Evolutionary conservation across 306 rosid genomes (phyloP).

Genomic region (Quercus engelmannii): DNA sequence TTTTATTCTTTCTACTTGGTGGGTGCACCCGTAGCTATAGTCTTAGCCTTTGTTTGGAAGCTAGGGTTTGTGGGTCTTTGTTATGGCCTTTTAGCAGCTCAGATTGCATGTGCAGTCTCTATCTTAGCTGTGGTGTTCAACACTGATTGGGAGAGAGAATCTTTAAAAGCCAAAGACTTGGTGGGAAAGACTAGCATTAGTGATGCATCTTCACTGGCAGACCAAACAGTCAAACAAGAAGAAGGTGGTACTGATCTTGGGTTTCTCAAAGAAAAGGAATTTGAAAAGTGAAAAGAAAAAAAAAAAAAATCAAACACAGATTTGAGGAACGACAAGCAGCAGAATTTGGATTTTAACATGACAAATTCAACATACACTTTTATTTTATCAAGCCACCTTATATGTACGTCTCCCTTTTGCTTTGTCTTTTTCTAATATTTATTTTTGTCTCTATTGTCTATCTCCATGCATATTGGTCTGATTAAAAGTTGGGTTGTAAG

Average conservation of each 20-base stretch:
- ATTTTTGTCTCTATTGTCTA: not conserved
- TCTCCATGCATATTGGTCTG: not conserved
- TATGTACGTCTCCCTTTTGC: not conserved
- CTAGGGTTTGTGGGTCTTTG: slow-evolving; percentile 65
- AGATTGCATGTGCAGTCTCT: slow-evolving; percentile 52
- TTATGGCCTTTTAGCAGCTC: slow-evolving; percentile 65
- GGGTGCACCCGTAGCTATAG: slow-evolving; percentile 61
- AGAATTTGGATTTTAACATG: not conserved
- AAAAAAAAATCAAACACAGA: not conserved
- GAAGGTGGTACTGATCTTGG: slow-evolving; percentile 19
- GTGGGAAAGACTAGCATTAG: slow-evolving; percentile 33
- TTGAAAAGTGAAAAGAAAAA: not conserved
- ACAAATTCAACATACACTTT: not conserved
- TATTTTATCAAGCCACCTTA: not conserved
- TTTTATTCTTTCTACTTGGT: slow-evolving; percentile 62
- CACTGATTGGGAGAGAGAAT: slow-evolving; percentile 70
- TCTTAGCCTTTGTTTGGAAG: slow-evolving; percentile 46
- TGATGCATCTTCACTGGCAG: not conserved
- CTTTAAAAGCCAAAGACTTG: slow-evolving; percentile 51
- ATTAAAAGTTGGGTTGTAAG: not conserved
- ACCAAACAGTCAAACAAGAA: slow-evolving; percentile 33
- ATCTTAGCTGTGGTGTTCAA: slow-evolving; percentile 43
- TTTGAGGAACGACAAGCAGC: not conserved
- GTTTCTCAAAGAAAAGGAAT: slow-evolving; percentile 26
- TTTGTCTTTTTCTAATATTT: not conserved